Conservation (phyloP, 78 protist species). For the Protostelium mycophagum region DNA sequence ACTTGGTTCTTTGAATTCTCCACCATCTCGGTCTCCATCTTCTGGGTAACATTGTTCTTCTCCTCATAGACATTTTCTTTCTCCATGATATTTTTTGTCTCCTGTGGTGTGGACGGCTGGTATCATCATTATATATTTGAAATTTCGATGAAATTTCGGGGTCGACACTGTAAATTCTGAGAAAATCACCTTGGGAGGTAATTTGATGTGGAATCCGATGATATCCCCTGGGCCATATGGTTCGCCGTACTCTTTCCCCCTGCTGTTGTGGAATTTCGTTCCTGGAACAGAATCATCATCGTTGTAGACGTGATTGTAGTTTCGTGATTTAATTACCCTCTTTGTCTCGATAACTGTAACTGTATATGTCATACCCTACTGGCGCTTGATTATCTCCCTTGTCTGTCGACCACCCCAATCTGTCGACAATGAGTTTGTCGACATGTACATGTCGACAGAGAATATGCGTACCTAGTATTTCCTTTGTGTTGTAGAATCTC, state of each 20-base stretch:
- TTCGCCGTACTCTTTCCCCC: conserved; percentile 18
- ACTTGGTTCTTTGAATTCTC: too few species aligned
- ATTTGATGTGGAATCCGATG: conserved; percentile 35
- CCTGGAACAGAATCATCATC: too few species aligned
- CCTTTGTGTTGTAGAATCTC: conserved; percentile 12
- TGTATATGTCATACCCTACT: conserved; percentile 51
- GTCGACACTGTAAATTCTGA: too few species aligned
- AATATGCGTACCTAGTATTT: conserved; percentile 8
- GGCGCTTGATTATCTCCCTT: conserved; percentile 44
- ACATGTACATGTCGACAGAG: too few species aligned
- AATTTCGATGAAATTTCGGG: not conserved
- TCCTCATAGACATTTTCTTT: not conserved
- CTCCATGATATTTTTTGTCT: not conserved
- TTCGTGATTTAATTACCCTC: too few species aligned
- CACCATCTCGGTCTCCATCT: not conserved
- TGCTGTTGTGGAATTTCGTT: conserved; percentile 30
- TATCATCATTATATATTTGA: not conserved
- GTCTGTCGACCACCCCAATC: conserved; percentile 51
- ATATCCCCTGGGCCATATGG: conserved; percentile 23
- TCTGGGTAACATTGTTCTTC: not conserved
- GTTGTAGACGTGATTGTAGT: too few species aligned
- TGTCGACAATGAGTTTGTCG: not conserved
- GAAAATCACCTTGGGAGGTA: conserved; percentile 14
- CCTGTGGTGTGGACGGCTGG: too few species aligned
- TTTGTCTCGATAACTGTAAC: conserved; percentile 30